These are phyloP conservation scores for Blastocystis sp. DNA, from an alignment of 352 stramenopile genomes.

Conservation along the genomic window DNA sequence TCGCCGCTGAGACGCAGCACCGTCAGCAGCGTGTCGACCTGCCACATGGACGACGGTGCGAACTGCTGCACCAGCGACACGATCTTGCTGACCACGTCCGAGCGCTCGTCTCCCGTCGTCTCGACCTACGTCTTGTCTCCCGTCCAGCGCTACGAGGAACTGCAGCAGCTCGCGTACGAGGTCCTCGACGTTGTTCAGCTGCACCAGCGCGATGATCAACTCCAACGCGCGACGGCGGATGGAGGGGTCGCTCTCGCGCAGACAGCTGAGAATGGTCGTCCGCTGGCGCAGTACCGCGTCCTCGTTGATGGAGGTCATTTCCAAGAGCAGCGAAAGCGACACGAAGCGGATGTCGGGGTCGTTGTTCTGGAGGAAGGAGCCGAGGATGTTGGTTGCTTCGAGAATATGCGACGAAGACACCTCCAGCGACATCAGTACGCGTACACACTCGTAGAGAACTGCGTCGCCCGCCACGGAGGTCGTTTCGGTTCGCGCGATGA, in stretches of 20 bases:
- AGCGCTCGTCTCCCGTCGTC: constrained; percentile 83
- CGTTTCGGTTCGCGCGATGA: constrained; percentile 95
- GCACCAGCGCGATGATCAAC: constrained; percentile 93
- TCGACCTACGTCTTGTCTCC: not conserved
- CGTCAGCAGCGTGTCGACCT: constrained; percentile 91
- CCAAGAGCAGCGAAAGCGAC: constrained; percentile 67
- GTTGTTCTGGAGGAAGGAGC: constrained; percentile 90
- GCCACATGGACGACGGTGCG: constrained; percentile 69
- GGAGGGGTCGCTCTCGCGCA: constrained; percentile 89
- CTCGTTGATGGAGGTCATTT: constrained; percentile 38
- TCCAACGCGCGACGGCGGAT: constrained; percentile 96
- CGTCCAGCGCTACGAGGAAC: constrained; percentile 76
- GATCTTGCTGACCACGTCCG: constrained; percentile 84
- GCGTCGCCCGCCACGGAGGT: constrained; percentile 94
- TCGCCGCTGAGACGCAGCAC: constrained; percentile 94
- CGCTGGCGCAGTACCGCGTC: constrained; percentile 88
- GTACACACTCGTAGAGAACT: constrained; percentile 95
- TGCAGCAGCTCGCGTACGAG: constrained; percentile 94
- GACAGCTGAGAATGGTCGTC: constrained; percentile 81
- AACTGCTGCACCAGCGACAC: constrained; percentile 73
- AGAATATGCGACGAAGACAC: not conserved
- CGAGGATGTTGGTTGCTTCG: constrained; percentile 82
- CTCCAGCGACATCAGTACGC: constrained; percentile 65
- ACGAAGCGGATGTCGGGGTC: constrained; percentile 99
- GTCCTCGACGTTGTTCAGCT: constrained; percentile 83